phyloP scores from a whole-genome alignment of 805 yeast genomes.

The Ogataea kodamae region DNA sequence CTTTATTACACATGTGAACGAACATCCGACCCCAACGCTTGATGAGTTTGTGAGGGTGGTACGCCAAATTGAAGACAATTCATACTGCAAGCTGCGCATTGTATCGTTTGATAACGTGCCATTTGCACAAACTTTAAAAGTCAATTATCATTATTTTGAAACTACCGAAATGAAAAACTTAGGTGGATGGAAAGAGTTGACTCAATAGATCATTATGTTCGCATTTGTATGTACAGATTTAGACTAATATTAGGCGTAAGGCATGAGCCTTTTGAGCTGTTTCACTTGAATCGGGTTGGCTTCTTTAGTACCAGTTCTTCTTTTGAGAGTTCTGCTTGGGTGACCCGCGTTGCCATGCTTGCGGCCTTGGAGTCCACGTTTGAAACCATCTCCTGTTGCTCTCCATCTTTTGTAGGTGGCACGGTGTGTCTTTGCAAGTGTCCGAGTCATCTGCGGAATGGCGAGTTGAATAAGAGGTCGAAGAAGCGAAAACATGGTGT shows the following conservation, averaged over 20 bases:
- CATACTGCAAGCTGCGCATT: conserved; percentile 75
- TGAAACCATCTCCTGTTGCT: conserved; percentile 64
- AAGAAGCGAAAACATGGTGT: conserved; percentile 14
- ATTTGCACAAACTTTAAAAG: conserved; percentile 78
- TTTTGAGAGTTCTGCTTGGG: conserved; percentile 57
- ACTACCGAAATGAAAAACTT: conserved; percentile 54
- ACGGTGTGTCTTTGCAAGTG: conserved; percentile 70
- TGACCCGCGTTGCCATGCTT: conserved; percentile 93
- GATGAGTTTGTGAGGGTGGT: conserved; percentile 65
- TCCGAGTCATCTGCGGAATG: conserved; percentile 21
- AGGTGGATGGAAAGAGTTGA: conserved; percentile 53
- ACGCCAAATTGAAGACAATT: conserved; percentile 68
- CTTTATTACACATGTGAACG: conserved; percentile 88
- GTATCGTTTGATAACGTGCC: conserved; percentile 87
- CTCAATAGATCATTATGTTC: conserved; percentile 31
- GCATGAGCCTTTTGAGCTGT: conserved; percentile 55
- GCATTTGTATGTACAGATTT: conserved; percentile 6
- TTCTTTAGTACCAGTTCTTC: conserved; percentile 55
- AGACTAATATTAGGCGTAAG: conserved; percentile 31
- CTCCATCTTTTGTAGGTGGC: conserved; percentile 87
- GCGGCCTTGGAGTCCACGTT: conserved; percentile 77
- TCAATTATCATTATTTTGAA: conserved; percentile 86
- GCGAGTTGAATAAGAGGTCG: conserved; percentile 17
- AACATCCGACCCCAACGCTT: conserved; percentile 63
- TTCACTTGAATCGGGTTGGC: conserved; percentile 55